Evolutionary conservation across 228 moss, liverwort and hornwort species (phyloP).

Genomic region (Sphagnum magellanicum): DNA sequence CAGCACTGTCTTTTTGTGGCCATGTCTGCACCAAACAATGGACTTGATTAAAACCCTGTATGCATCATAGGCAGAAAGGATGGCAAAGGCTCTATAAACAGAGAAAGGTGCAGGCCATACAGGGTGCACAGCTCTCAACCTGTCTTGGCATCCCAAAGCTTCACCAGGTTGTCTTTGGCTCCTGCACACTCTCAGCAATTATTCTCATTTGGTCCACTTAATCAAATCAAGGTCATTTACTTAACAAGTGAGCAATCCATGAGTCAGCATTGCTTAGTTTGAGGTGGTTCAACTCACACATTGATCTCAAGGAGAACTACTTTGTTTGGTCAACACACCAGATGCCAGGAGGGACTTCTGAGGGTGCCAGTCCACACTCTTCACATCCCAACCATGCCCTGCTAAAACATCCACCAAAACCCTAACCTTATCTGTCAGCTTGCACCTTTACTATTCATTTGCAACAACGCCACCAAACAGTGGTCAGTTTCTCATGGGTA

Average conservation of each 20-base stretch:
- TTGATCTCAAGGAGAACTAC: too few species aligned
- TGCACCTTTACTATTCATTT: too few species aligned
- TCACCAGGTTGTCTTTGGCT: slow-evolving; percentile 95
- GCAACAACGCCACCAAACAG: too few species aligned
- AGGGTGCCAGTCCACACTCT: slow-evolving; percentile 99
- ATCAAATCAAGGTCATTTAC: neutral
- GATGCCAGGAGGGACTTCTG: slow-evolving; percentile 97
- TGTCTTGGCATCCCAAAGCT: slow-evolving; percentile 99
- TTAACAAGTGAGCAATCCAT: too few species aligned
- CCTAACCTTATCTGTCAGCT: too few species aligned
- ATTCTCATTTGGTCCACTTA: neutral
- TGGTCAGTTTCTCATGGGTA: too few species aligned
- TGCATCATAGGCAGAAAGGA: too few species aligned
- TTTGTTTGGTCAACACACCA: slow-evolving; percentile 30
- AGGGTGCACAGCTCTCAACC: slow-evolving; percentile 88
- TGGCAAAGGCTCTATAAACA: too few species aligned
- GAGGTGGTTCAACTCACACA: too few species aligned
- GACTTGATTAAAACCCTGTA: too few species aligned
- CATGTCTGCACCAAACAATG: slow-evolving; percentile 44
- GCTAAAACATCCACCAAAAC: slow-evolving; percentile 32
- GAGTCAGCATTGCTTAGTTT: too few species aligned
- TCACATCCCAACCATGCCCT: slow-evolving; percentile 99
- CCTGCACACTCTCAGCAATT: slow-evolving; percentile 38
- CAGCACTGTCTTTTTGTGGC: slow-evolving; percentile 93
- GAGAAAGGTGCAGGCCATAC: slow-evolving; percentile 12